Evolutionary conservation across 352 stramenopile species (phyloP).

Genomic region (Phytopythium sindhum): DNA sequence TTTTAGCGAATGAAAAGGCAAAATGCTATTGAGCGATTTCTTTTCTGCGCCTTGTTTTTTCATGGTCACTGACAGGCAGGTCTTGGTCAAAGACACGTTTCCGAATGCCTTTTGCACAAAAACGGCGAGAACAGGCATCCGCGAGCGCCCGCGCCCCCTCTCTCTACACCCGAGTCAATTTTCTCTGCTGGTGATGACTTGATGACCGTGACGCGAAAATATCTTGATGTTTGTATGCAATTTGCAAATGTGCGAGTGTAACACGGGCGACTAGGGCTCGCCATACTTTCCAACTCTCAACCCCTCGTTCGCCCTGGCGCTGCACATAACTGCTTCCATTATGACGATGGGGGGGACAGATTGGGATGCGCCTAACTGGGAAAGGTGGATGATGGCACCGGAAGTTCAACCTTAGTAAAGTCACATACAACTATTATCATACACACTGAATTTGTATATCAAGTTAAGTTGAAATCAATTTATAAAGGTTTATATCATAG

Average conservation of each 20-base stretch:
- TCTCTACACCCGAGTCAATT: neutral
- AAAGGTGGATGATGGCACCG: slow-evolving; percentile 8
- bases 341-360: neutral
- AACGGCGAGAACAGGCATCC: slow-evolving; percentile 3
- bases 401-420: slow-evolving; percentile 3
- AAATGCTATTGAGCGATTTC: too few relatives aligned
- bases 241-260: neutral
- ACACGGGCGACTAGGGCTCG: neutral
- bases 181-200: slow-evolving; percentile 3
- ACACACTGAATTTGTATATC: too few relatives aligned
- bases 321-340: neutral
- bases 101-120: slow-evolving; percentile 7
- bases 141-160: neutral
- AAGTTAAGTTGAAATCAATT: neutral
- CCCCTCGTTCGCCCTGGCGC: neutral
- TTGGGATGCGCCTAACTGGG: too few relatives aligned
- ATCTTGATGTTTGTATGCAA: neutral
- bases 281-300: neutral
- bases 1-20: too few relatives aligned
- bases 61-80: too few relatives aligned
- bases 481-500: neutral
- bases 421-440: too few relatives aligned
- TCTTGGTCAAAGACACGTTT: neutral
- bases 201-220: neutral
- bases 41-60: too few relatives aligned